These are phyloP conservation scores for Leccinum longicurvipes DNA, from an alignment of 768 basidiomycete genomes.

Conservation along the genomic window DNA sequence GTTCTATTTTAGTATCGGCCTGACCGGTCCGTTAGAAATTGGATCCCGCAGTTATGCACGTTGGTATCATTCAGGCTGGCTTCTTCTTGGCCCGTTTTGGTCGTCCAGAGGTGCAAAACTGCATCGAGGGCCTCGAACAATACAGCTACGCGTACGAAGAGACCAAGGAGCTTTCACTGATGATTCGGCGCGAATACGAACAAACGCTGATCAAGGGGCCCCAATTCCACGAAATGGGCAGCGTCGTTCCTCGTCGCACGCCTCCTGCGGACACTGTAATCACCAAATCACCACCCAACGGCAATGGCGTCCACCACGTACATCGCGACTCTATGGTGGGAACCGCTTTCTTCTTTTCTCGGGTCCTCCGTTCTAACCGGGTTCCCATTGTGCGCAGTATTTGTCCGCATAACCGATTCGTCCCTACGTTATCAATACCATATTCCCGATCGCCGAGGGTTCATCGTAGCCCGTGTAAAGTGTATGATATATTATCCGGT, in stretches of 20 bases:
- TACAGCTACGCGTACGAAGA: slow-evolving; percentile 88
- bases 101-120: slow-evolving; percentile 77
- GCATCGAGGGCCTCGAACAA: slow-evolving; percentile 82
- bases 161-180: slow-evolving; percentile 70
- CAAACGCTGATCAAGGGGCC: slow-evolving; percentile 38
- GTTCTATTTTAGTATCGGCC: slow-evolving; percentile 4
- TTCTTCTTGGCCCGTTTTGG: slow-evolving; percentile 78
- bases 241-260: slow-evolving; percentile 27
- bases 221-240: slow-evolving; percentile 41
- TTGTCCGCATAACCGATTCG: slow-evolving; percentile 17
- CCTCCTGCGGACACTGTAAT: slow-evolving; percentile 15
- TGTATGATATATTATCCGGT: slow-evolving; percentile 24
- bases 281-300: slow-evolving; percentile 11
- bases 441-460: slow-evolving; percentile 17
- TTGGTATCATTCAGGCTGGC: slow-evolving; percentile 82
- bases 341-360: background rate
- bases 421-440: slow-evolving; percentile 25
- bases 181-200: slow-evolving; percentile 53
- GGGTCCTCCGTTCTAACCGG: slow-evolving; percentile 12
- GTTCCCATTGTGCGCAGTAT: slow-evolving; percentile 15
- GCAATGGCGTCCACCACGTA: slow-evolving; percentile 13
- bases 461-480: slow-evolving; percentile 19
- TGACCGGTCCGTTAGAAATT: slow-evolving; percentile 46
- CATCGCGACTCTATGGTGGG: slow-evolving; percentile 23
- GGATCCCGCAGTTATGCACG: slow-evolving; percentile 88